Evolutionary conservation across 2,329 filamentous ascomycete genomes (phyloP).

Genomic region (Fusarium sterilihyphosum): DNA sequence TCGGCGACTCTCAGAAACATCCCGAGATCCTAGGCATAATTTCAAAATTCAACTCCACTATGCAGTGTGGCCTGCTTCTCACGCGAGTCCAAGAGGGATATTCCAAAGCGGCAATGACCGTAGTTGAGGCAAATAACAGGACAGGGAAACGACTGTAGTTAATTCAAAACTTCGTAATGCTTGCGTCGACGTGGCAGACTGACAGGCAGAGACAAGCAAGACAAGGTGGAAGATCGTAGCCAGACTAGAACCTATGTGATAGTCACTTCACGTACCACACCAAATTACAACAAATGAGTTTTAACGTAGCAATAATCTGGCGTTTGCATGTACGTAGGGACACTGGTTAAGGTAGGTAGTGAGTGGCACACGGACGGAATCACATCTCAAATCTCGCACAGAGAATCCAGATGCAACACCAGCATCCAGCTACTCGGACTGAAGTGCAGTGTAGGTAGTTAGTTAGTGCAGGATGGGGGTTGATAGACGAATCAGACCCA

Average conservation of each 20-base stretch:
- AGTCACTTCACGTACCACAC: conserved; percentile 1
- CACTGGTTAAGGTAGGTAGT: conserved; percentile 5
- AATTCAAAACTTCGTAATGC: conserved; percentile 21
- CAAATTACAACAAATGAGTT: conserved; percentile 6
- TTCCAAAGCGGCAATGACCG: conserved; percentile 10
- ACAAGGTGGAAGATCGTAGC: conserved; percentile 16
- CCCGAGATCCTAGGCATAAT: conserved; percentile 22
- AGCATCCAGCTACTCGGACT: conserved; percentile 38
- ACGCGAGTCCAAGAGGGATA: conserved; percentile 33
- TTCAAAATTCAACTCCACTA: conserved; percentile 17
- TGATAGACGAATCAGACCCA: conserved; percentile 36
- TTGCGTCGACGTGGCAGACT: conserved; percentile 15
- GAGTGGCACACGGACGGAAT: conserved; percentile 11
- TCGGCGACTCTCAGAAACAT: conserved; percentile 31
- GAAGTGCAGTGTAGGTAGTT: not conserved
- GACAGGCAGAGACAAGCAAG: conserved; percentile 4
- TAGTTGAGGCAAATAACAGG: conserved; percentile 27
- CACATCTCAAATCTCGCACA: conserved; percentile 36
- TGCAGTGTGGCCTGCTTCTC: conserved; percentile 37
- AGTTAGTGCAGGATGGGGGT: conserved; percentile 27
- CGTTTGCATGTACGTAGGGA: conserved; percentile 26
- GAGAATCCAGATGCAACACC: conserved; percentile 26
- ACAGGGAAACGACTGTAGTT: conserved; percentile 13
- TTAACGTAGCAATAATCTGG: conserved; percentile 7
- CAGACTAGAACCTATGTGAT: conserved; percentile 13